Evolutionary conservation across 345 rosid genomes (phyloP), one percentile per base, ranked within the genome.

Genomic region (Hibiscus trionum): DNA sequence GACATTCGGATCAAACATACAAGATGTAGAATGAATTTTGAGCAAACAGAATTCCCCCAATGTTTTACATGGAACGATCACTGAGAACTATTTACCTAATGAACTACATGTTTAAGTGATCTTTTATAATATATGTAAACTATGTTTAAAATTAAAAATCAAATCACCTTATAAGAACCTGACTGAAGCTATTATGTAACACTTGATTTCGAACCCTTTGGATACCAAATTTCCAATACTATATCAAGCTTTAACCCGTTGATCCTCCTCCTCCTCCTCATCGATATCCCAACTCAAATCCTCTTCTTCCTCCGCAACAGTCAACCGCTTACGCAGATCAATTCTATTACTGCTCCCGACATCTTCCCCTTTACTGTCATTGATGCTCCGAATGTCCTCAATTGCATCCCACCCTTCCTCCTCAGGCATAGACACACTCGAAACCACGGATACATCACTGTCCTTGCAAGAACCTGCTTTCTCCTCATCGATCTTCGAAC

Each of bases 251-350:
- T 77, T 77, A 64, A 37, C 59, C 19, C 66, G 73, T 6, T 65
- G 74, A 65, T 78, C 80, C 3, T 78, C 84, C 2, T 83, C 84
- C 2, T 83, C 95, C 10, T 44, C 46, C 1, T 85, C 96, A 74
- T 90, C 98, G 29, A 91, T 83, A 80, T 91, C 97, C 98, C 98
- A 93, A 77, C 85, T 84, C 69, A 93, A 69, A 75, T 84, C 90
- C 58, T 85, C 94, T 15, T 88, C 94, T 78, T 91, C 94, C 26
- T 81, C 88, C 0, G 79, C 81, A 46, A 79, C 74, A 77, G 80
- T 80, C 52, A 87, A 75, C 75, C 78, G 82, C 80, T 80, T 88
- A 0, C 55, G 84, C 81, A 87, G 72, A 78, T 85, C 87, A 53
- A 78, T 80, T 66, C 79, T 79, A 76, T 81, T 80, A 12, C 57